These are phyloP conservation scores for Talaromyces piceae DNA, from an alignment of 2,329 filamentous ascomycete genomes.

Conservation along the genomic window DNA sequence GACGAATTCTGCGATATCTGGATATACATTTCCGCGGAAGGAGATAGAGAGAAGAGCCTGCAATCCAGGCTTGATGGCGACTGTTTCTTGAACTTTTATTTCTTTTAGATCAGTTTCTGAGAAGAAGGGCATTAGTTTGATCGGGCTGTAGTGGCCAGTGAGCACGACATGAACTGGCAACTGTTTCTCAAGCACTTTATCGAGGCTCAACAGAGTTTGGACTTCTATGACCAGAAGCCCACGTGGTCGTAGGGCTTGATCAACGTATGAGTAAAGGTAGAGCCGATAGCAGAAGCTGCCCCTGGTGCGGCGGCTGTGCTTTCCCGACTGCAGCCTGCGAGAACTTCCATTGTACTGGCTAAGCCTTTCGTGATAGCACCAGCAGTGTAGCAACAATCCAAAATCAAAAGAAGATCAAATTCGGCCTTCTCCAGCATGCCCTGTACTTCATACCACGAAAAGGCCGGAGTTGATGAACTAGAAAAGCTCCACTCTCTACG, in stretches of 20 bases:
- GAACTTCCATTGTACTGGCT: background rate
- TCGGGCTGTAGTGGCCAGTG: background rate
- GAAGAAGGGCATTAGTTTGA: background rate
- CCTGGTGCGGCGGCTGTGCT: background rate
- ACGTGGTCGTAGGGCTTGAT: background rate
- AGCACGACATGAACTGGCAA: background rate
- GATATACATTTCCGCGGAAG: background rate
- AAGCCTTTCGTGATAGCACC: slow-evolving; percentile 2
- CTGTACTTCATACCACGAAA: background rate
- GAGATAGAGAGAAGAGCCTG: background rate
- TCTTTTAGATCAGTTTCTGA: background rate
- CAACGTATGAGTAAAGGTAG: background rate
- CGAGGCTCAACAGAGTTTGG: background rate
- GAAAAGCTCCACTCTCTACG: background rate
- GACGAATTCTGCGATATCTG: background rate
- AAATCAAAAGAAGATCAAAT: background rate
- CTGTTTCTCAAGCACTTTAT: slow-evolving; percentile 1
- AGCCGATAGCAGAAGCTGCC: background rate
- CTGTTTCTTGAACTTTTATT: background rate
- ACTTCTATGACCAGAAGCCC: background rate
- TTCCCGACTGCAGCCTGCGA: background rate
- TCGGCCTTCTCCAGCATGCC: background rate
- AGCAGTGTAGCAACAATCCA: slow-evolving; percentile 1
- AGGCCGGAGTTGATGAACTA: background rate
- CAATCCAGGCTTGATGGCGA: background rate